A percentile compares a stretch with the other conserved stretches of the same genome.
These are phyloP conservation scores for Rhododendron simsii DNA, from an alignment of 148 eudicot genomes.

Conservation along the genomic window DNA sequence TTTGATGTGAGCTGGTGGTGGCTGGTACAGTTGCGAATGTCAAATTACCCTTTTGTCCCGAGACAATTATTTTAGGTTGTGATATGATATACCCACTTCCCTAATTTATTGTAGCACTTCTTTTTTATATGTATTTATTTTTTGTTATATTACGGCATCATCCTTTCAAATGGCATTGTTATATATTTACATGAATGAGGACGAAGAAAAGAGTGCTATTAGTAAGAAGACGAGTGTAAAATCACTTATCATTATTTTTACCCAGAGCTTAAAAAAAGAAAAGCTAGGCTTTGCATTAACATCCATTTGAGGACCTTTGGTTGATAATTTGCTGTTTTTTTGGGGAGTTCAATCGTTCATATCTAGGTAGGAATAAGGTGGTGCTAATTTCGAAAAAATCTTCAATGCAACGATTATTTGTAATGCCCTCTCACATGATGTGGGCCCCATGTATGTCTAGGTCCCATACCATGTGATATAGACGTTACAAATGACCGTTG, in stretches of 20 bases:
- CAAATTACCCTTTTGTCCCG: conserved; percentile 5
- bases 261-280: background rate
- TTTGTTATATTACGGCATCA: too few relatives aligned
- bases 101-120: background rate
- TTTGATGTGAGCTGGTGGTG: background rate
- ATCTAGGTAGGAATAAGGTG: background rate
- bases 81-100: background rate
- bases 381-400: background rate
- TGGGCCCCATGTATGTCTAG: too few relatives aligned
- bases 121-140: background rate
- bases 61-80: background rate
- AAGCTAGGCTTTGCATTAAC: background rate
- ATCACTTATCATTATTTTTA: background rate
- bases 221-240: background rate
- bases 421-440: too few relatives aligned
- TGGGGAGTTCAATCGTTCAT: background rate
- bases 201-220: background rate
- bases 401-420: too few relatives aligned
- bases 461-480: too few relatives aligned
- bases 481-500: too few relatives aligned
- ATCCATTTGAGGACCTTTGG: background rate
- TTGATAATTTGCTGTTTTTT: background rate
- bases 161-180: background rate
- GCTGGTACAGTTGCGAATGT: background rate
- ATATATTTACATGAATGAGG: background rate